A percentile compares a stretch with the other conserved stretches of the same genome.
These are phyloP conservation scores for Thelephora aurantiotincta DNA, from an alignment of 768 basidiomycete genomes.

Conservation along the genomic window DNA sequence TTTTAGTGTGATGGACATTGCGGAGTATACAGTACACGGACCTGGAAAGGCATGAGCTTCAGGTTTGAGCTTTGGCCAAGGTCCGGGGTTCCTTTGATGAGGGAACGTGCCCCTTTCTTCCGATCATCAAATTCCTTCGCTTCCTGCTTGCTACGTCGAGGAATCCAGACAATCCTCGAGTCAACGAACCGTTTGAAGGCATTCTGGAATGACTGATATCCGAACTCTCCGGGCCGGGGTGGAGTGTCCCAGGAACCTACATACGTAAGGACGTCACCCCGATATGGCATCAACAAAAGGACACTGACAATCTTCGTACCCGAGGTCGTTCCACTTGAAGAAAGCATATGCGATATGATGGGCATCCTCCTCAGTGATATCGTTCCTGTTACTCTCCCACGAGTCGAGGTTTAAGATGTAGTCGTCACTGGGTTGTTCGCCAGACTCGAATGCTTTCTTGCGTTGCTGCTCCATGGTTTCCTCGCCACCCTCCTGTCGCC, in stretches of 20 bases:
- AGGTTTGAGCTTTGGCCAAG: slow-evolving; percentile 52
- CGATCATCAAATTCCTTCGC: slow-evolving; percentile 37
- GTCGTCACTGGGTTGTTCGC: slow-evolving; percentile 45
- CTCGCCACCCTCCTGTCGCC: slow-evolving; percentile 25
- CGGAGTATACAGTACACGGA: slow-evolving; percentile 16
- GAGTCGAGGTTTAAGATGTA: slow-evolving; percentile 47
- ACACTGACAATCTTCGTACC: slow-evolving; percentile 80
- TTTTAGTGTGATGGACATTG: slow-evolving; percentile 2
- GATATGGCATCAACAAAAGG: neutral
- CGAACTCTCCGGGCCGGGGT: slow-evolving; percentile 39
- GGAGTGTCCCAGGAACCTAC: slow-evolving; percentile 92
- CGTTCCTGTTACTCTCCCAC: slow-evolving; percentile 35
- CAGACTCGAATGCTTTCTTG: slow-evolving; percentile 34
- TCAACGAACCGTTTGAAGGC: slow-evolving; percentile 58
- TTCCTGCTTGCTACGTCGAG: slow-evolving; percentile 27
- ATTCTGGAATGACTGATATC: slow-evolving; percentile 46
- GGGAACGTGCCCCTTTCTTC: slow-evolving; percentile 29
- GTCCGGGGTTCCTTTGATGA: slow-evolving; percentile 36
- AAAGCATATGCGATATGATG: slow-evolving; percentile 67
- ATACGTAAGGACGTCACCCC: neutral
- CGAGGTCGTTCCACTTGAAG: slow-evolving; percentile 86
- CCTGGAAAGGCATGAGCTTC: slow-evolving; percentile 83
- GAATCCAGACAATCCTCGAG: slow-evolving; percentile 47
- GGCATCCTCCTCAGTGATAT: slow-evolving; percentile 34
- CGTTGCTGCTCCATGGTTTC: slow-evolving; percentile 15